Percentiles rank a stretch among this genome's conserved stretches.
These are phyloP conservation scores for Dothistroma pini DNA, from an alignment of 2,329 filamentous ascomycete genomes.

Conservation along the genomic window DNA sequence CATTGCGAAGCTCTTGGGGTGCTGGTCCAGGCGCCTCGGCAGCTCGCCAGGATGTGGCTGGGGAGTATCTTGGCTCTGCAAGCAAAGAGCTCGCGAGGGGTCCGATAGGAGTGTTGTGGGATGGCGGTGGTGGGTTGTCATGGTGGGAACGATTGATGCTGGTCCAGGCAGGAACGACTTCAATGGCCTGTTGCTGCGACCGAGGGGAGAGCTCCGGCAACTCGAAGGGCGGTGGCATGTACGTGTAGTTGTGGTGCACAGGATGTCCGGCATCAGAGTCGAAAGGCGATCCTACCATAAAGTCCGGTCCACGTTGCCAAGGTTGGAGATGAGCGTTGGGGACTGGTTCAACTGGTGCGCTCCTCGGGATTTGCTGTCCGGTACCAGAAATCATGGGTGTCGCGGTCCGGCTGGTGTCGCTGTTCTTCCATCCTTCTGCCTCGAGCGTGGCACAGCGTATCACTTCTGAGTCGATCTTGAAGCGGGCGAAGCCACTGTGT, in stretches of 20 bases:
- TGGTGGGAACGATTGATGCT: conserved; percentile 25
- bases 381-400: conserved; percentile 8
- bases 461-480: conserved; percentile 40
- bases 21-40: conserved; percentile 5
- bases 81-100: conserved; percentile 19
- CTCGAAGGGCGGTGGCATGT: conserved; percentile 13
- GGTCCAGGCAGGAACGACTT: conserved; percentile 20
- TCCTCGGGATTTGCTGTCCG: conserved; percentile 20
- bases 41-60: conserved; percentile 22
- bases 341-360: conserved; percentile 11
- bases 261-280: conserved; percentile 14
- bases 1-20: neutral
- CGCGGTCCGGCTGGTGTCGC: conserved; percentile 14
- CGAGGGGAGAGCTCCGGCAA: conserved; percentile 33
- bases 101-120: conserved; percentile 8
- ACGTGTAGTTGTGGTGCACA: conserved; percentile 12
- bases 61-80: conserved; percentile 20
- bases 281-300: conserved; percentile 29
- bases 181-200: conserved; percentile 14
- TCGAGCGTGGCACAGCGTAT: conserved; percentile 38
- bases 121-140: conserved; percentile 3
- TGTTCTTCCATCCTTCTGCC: conserved; percentile 36
- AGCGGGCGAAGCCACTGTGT: conserved; percentile 54
- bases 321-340: conserved; percentile 11
- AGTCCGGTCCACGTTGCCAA: conserved; percentile 17